These are phyloP conservation scores for Trichomonas tenax DNA, from an alignment of 208 protist genomes.

Conservation along the genomic window DNA sequence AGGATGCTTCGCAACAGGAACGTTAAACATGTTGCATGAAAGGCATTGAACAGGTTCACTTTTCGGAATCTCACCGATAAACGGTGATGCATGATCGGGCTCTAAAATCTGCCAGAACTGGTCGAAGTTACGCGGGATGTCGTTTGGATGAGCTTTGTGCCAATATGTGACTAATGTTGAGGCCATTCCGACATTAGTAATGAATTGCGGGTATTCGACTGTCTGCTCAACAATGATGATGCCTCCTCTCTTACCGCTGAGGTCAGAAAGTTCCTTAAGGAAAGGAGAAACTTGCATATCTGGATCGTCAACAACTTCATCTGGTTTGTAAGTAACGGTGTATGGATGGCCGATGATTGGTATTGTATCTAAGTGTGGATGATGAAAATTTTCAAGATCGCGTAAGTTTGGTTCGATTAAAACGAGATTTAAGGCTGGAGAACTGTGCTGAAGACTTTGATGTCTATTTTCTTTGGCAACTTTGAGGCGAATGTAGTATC, in stretches of 20 bases:
- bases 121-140: background rate
- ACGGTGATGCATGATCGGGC: background rate
- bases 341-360: background rate
- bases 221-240: background rate
- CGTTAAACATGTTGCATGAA: background rate
- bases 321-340: background rate
- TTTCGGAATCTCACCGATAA: background rate
- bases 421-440: background rate
- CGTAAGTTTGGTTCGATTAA: background rate
- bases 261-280: background rate
- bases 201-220: background rate
- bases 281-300: background rate
- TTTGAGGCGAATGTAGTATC: background rate
- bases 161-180: background rate
- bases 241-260: background rate
- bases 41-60: background rate
- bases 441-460: background rate
- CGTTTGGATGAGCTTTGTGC: background rate
- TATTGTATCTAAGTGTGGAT: background rate
- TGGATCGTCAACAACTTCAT: background rate
- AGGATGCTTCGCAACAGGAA: background rate
- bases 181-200: background rate
- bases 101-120: background rate
- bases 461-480: background rate
- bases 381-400: constrained; percentile 18